These are phyloP conservation scores for Chlorella sp. DNA, from an alignment of 139 green algal species.

Conservation along the genomic window DNA sequence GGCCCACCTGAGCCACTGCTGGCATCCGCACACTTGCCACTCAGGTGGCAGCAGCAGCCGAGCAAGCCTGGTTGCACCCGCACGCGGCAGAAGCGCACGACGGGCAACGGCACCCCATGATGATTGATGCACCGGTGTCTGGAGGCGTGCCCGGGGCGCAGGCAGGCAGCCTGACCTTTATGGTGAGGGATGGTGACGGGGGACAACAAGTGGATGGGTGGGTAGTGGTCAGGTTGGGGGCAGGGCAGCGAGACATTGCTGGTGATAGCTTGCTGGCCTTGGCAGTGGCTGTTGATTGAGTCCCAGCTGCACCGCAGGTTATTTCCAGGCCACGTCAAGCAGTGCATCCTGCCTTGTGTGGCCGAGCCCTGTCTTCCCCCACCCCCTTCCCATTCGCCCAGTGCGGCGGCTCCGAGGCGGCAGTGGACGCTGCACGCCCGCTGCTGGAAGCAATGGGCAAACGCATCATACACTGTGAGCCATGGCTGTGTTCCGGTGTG, in stretches of 20 bases:
- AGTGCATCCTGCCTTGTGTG: no score
- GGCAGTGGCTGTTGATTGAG: no score
- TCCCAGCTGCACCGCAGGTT: no score
- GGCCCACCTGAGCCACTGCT: no score
- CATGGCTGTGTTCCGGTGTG: no score
- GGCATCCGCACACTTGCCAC: no score
- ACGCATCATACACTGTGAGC: slow-evolving; percentile 66
- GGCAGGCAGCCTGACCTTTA: slow-evolving; percentile 79
- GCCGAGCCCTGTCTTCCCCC: neutral
- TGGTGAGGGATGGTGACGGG: no score
- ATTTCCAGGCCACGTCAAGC: no score
- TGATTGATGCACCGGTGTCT: slow-evolving; percentile 73
- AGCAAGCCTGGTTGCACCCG: slow-evolving; percentile 32
- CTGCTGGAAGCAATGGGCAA: slow-evolving; percentile 74
- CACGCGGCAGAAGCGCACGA: slow-evolving; percentile 41
- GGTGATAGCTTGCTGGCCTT: no score
- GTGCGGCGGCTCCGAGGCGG: slow-evolving; percentile 61
- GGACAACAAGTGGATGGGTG: no score
- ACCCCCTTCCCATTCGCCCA: neutral
- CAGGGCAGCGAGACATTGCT: no score
- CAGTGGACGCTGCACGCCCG: slow-evolving; percentile 50
- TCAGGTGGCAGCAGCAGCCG: slow-evolving; percentile 40
- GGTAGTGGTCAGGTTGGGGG: no score
- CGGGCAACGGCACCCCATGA: slow-evolving; percentile 55
- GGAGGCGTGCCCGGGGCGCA: slow-evolving; percentile 71